A percentile compares a stretch with the other conserved stretches of the same genome.
Conservation (phyloP, 345 rosid species). For the Isatis tinctoria region DNA sequence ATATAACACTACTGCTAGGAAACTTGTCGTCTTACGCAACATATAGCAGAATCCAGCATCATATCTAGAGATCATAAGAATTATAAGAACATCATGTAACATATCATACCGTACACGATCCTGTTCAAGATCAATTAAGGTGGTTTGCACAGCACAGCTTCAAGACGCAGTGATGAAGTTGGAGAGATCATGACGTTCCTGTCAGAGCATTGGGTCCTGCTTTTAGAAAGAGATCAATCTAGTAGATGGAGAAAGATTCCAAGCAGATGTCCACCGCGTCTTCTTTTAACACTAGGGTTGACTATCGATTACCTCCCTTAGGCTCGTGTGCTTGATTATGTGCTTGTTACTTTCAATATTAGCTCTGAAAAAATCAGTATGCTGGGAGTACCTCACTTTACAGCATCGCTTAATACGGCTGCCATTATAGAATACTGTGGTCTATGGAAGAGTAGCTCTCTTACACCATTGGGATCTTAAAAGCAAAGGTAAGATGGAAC, state of each 20-base stretch:
- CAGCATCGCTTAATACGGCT: not conserved
- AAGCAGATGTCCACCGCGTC: not conserved
- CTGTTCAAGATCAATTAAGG: conserved; percentile 11
- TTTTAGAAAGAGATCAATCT: not conserved
- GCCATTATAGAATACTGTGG: not conserved
- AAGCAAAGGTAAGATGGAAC: too few species aligned
- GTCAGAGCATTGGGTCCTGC: conserved; percentile 16
- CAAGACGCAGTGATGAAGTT: not conserved
- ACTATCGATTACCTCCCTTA: not conserved
- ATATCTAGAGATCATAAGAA: not conserved
- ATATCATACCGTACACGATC: conserved; percentile 1
- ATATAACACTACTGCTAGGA: conserved; percentile 9
- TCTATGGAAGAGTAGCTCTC: too few species aligned
- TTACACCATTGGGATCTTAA: too few species aligned
- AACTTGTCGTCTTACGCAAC: conserved; percentile 8
- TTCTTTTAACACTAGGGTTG: not conserved
- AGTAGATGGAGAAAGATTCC: conserved; percentile 7
- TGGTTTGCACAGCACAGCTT: conserved; percentile 2
- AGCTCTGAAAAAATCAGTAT: not conserved
- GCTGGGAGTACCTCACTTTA: not conserved
- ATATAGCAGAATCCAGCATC: conserved; percentile 3
- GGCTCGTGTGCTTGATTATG: rapidly evolving
- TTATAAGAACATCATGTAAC: not conserved
- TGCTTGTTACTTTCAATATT: conserved; percentile 2
- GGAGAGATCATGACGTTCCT: not conserved